phyloP scores from a whole-genome alignment of 768 basidiomycete genomes.

The Psilocybe subaeruginosa region DNA sequence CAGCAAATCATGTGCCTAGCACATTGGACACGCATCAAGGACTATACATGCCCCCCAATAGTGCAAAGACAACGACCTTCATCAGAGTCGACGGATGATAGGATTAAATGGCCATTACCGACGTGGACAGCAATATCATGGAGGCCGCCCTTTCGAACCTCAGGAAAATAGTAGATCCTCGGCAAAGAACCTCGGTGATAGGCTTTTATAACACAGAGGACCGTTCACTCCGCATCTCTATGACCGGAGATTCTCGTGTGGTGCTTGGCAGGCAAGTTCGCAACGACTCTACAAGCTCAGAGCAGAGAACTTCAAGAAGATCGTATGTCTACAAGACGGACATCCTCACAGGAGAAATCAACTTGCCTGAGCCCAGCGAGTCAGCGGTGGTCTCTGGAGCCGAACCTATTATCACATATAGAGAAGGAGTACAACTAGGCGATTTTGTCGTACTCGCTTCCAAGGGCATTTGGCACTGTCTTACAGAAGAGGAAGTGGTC shows the following conservation, averaged over 20 bases:
- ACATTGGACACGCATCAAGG: too few relatives aligned
- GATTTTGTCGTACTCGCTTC: conserved; percentile 60
- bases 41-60: too few relatives aligned
- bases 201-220: conserved; percentile 45
- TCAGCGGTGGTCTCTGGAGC: conserved; percentile 49
- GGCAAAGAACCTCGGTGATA: conserved; percentile 24
- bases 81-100: too few relatives aligned
- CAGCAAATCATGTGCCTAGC: too few relatives aligned
- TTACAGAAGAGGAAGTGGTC: conserved; percentile 58
- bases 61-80: too few relatives aligned
- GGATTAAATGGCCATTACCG: too few relatives aligned
- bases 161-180: too few relatives aligned
- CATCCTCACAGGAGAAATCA: conserved; percentile 38
- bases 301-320: too few relatives aligned
- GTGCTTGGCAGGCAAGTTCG: conserved; percentile 44
- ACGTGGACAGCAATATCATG: neutral
- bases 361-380: conserved; percentile 21
- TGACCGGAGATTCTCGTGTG: conserved; percentile 52
- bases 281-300: too few relatives aligned
- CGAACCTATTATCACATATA: conserved; percentile 51
- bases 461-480: conserved; percentile 55
- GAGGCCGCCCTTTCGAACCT: too few relatives aligned
- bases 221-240: conserved; percentile 41
- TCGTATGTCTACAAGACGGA: conserved; percentile 38
- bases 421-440: conserved; percentile 24